Conservation (phyloP, 768 basidiomycete genomes). For the Hygrophorus russula region DNA sequence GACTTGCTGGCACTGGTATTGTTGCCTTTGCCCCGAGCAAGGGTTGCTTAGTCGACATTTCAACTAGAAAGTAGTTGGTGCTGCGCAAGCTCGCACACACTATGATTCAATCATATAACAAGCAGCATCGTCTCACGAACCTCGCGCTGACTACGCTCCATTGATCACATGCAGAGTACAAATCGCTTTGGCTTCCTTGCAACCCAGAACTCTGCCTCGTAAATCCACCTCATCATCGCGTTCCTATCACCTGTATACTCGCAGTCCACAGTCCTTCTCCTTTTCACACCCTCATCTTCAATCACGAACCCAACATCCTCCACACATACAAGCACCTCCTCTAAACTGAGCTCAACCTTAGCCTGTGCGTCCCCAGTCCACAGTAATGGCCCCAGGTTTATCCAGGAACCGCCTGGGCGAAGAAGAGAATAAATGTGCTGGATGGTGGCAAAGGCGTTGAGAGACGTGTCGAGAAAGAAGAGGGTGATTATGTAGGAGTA, state of each 20-base stretch:
- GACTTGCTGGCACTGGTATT: no score
- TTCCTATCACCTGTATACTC: conserved; percentile 52
- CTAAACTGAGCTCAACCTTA: conserved; percentile 47
- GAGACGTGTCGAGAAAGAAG: conserved; percentile 57
- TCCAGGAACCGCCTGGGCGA: conserved; percentile 54
- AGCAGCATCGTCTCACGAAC: not conserved
- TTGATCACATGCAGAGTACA: not conserved
- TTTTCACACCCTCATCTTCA: conserved; percentile 15
- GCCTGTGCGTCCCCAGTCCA: conserved; percentile 49
- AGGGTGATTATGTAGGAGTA: conserved; percentile 55
- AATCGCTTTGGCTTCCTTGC: conserved; percentile 27
- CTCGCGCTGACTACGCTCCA: not conserved
- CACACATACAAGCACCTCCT: conserved; percentile 46
- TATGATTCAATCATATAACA: no score
- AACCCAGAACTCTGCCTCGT: conserved; percentile 59
- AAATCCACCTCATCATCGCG: conserved; percentile 66
- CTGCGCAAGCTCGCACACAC: no score
- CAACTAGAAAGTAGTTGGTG: no score
- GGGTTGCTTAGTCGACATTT: no score
- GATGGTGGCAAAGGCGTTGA: conserved; percentile 41
- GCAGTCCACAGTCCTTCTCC: conserved; percentile 38
- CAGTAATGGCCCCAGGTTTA: conserved; percentile 60
- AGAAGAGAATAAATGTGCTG: conserved; percentile 47
- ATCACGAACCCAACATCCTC: conserved; percentile 45
- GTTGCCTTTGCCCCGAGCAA: no score